A percentile compares a stretch with the other conserved stretches of the same genome.
phyloP scores from a whole-genome alignment of 345 rosid genomes.

The Salix suchowensis region DNA sequence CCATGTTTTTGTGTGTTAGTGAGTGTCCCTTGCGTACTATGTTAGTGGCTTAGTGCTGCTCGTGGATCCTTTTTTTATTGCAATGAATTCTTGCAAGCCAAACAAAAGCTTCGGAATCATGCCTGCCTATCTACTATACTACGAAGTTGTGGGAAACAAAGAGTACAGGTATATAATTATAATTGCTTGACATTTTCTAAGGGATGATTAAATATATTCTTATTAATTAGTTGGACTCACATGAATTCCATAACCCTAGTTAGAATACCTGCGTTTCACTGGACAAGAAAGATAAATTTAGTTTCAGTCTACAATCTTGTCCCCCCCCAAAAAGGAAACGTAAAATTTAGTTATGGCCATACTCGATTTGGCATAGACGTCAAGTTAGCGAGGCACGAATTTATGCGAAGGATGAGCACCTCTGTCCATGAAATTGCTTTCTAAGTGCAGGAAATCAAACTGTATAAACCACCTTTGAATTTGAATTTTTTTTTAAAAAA shows the following conservation, averaged over 20 bases:
- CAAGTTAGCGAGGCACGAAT: not conserved
- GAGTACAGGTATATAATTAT: not conserved
- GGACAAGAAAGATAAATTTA: not conserved
- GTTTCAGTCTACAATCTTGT: not conserved
- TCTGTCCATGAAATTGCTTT: not conserved
- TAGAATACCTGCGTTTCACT: not conserved
- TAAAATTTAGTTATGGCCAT: too few relatives aligned
- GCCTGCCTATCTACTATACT: not conserved
- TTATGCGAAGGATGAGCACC: not conserved
- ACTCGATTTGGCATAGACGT: too few relatives aligned
- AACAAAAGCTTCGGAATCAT: not conserved
- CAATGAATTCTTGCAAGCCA: not conserved
- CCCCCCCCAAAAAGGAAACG: not conserved
- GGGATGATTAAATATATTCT: not conserved
- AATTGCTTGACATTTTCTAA: not conserved
- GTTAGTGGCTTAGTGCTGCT: not conserved
- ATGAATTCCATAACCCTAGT: not conserved
- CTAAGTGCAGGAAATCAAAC: not conserved
- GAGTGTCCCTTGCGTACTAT: slow-evolving; percentile 4
- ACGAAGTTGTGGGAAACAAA: too few relatives aligned
- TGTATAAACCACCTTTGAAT: not conserved
- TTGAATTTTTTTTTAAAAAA: not conserved
- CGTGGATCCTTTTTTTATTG: not conserved
- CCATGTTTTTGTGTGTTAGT: slow-evolving; percentile 38
- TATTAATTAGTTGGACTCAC: not conserved